Evolutionary conservation across 2,329 filamentous ascomycete species (phyloP).

Genomic region (Gnomoniopsis sp.): DNA sequence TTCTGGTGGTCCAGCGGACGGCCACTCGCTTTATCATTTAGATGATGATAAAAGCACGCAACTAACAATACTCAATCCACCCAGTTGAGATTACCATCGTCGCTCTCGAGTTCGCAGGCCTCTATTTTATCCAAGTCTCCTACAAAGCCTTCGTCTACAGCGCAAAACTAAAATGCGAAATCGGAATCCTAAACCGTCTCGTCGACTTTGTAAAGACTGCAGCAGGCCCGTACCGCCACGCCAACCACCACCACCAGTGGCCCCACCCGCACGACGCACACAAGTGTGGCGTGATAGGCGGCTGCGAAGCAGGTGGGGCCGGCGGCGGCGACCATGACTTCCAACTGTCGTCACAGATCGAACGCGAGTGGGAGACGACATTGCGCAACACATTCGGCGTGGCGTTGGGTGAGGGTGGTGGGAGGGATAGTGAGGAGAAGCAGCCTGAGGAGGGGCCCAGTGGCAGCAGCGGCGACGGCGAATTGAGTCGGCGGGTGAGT

Average conservation of each 20-base stretch:
- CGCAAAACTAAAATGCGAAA: conserved; percentile 35
- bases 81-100: conserved; percentile 31
- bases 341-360: conserved; percentile 11
- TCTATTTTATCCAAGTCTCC: conserved; percentile 31
- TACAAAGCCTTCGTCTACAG: conserved; percentile 33
- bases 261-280: neutral
- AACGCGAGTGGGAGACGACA: conserved; percentile 16
- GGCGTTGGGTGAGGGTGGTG: neutral
- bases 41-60: neutral
- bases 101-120: conserved; percentile 29
- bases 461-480: no score
- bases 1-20: neutral
- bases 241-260: neutral
- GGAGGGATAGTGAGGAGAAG: neutral
- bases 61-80: no score
- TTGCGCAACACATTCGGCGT: conserved; percentile 11
- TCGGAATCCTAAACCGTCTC: conserved; percentile 32
- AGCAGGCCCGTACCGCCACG: neutral
- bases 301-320: neutral
- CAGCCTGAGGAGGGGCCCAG: neutral
- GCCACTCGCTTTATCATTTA: no score
- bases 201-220: conserved; percentile 25
- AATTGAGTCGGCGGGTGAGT: neutral
- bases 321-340: conserved; percentile 5
- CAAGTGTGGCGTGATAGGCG: neutral